Evolutionary conservation across 2,329 filamentous ascomycete species (phyloP).

Genomic region (Eutypa lata): DNA sequence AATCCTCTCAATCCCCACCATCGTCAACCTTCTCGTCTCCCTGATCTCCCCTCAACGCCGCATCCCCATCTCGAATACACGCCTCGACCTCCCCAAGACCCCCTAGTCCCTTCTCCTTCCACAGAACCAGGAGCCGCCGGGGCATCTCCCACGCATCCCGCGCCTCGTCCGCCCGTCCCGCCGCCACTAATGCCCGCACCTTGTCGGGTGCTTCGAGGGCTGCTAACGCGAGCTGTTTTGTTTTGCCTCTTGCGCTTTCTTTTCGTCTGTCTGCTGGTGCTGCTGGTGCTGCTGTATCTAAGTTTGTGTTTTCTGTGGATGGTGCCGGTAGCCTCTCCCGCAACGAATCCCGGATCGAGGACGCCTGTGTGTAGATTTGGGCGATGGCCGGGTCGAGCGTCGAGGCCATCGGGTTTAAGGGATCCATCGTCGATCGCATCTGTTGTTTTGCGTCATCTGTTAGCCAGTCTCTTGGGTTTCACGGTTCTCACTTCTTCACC

Average conservation of each 20-base stretch:
- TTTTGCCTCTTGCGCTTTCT: conserved; percentile 29
- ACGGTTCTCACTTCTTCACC: background rate
- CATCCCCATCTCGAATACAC: conserved; percentile 54
- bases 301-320: conserved; percentile 32
- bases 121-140: conserved; percentile 46
- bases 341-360: conserved; percentile 50
- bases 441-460: conserved; percentile 21
- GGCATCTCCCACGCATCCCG: conserved; percentile 54
- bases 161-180: conserved; percentile 61
- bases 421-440: conserved; percentile 81
- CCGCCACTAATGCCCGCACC: conserved; percentile 54
- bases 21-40: background rate
- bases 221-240: conserved; percentile 58
- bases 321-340: conserved; percentile 46
- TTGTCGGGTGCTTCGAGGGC: conserved; percentile 60
- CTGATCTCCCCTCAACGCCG: conserved; percentile 35
- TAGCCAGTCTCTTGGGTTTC: background rate
- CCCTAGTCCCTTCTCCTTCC: conserved; percentile 54
- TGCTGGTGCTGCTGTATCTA: conserved; percentile 30
- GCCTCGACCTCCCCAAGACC: conserved; percentile 54
- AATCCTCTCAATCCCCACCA: background rate
- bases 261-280: conserved; percentile 21
- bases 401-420: conserved; percentile 68
- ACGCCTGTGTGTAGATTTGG: conserved; percentile 66
- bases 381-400: conserved; percentile 71